Base-by-base conservation (phyloP, 2,329 filamentous ascomycete species). In the Cryphonectria parasitica region DNA sequence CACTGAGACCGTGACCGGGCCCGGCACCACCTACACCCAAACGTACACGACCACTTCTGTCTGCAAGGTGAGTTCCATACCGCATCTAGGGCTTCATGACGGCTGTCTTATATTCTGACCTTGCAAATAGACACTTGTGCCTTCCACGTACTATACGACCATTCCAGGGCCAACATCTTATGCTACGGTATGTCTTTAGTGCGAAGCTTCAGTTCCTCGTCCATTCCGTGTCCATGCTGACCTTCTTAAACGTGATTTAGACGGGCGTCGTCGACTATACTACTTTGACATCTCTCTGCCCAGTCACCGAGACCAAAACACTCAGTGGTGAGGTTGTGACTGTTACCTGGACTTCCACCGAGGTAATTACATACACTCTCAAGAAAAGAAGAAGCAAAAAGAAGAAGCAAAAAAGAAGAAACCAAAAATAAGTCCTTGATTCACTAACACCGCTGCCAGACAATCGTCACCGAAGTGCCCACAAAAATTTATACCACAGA, bases 241-340 rank as follows among this genome's bases (percentile, higher is more conserved):
- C 25, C n/a, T 10, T 43, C 22, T 43, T 3, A 64, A 19, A 25
- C n/a, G 11, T 41, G 11, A 36, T 28, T 3, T 10, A 80, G 10
- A 84, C 81, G 3, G 71, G 78, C 28, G 78, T 79, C 17, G 77
- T 83, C 10, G 78, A 78, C 25, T 82, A 84, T 75, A 79, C 76
- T 11, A 86, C 84, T 7, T 68, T 81, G 49, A 86, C 84, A 19
- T 80, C 78, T 22, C 77, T 85, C 19, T 84, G 82, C 76, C 82
- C 83, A 11, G 75, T 86, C 19, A 86, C 83, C 1, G 78, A 83
- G 74, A 82, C 82, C 63, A 81, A 80, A 76, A 83, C 82, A 1
- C 67, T 85, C 3, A 80, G 76, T 36, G 85, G 85, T 39, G 75
- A 78, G 54, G 81, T 80, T 3, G 77, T 82, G 0, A 79, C 81